phyloP scores from a whole-genome alignment of 2,329 filamentous ascomycete genomes.

The Hymenoscyphus infarciens region DNA sequence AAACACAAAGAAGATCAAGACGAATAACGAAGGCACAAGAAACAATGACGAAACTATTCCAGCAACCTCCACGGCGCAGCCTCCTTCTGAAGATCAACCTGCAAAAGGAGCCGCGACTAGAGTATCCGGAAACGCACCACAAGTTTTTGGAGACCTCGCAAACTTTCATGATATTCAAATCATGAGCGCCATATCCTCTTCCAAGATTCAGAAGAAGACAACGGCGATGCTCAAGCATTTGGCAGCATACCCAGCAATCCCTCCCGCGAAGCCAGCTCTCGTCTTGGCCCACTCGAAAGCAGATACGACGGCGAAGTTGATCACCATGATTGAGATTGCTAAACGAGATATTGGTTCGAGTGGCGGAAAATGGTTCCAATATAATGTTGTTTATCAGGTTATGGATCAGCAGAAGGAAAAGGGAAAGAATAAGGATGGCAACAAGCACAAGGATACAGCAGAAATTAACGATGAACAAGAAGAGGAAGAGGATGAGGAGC shows the following conservation, averaged over 20 bases:
- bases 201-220: constrained; percentile 47
- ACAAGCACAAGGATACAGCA: constrained; percentile 22
- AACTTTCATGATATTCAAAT: constrained; percentile 44
- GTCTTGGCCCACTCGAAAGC: constrained; percentile 40
- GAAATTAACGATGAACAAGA: constrained; percentile 21
- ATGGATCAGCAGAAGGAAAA: constrained; percentile 17
- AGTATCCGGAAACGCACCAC: constrained; percentile 19
- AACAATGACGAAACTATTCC: not conserved
- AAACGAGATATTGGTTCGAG: constrained; percentile 52
- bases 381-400: constrained; percentile 33
- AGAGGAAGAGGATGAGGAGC: constrained; percentile 42
- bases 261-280: constrained; percentile 36
- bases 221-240: constrained; percentile 30
- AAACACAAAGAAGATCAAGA: constrained; percentile 5
- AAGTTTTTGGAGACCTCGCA: constrained; percentile 34
- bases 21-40: not conserved
- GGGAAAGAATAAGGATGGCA: constrained; percentile 27
- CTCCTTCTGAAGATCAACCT: not conserved
- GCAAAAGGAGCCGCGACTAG: constrained; percentile 5
- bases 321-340: constrained; percentile 64
- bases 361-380: constrained; percentile 42
- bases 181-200: constrained; percentile 56
- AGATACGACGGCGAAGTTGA: constrained; percentile 55
- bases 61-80: not conserved
- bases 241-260: constrained; percentile 20